A percentile compares a stretch with the other conserved stretches of the same genome.
Conservation (phyloP, 2,329 filamentous ascomycete species). For the Scleromitrula shiraiana region DNA sequence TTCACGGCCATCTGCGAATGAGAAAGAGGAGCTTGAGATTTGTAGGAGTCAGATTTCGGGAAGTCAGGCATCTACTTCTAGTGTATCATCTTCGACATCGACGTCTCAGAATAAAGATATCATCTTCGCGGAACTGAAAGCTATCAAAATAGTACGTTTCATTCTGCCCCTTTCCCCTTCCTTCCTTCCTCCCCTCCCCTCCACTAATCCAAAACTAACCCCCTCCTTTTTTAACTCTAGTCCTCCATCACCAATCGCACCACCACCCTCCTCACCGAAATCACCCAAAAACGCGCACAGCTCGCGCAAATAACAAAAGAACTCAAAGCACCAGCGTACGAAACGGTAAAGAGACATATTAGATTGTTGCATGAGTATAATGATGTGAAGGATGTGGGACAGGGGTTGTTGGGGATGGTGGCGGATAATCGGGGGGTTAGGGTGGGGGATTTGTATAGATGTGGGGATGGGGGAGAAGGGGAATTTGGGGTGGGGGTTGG, state of each 20-base stretch:
- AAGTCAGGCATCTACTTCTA: not conserved
- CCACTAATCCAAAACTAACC: conserved; percentile 30
- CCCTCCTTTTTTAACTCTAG: conserved; percentile 16
- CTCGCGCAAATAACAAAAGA: conserved; percentile 31
- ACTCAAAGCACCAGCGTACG: conserved; percentile 32
- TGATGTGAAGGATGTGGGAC: conserved; percentile 60
- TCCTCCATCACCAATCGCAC: conserved; percentile 37
- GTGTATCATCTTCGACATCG: not conserved
- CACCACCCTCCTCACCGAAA: conserved; percentile 33
- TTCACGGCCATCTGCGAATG: no score
- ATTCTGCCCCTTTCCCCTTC: not conserved
- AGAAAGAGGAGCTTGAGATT: not conserved
- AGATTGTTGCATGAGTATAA: conserved; percentile 60
- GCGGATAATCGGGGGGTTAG: conserved; percentile 53
- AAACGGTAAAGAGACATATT: conserved; percentile 55
- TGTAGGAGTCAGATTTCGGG: not conserved
- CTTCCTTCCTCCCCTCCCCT: not conserved
- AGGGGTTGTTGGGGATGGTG: conserved; percentile 58
- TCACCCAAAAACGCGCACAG: conserved; percentile 25
- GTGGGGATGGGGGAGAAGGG: conserved; percentile 25
- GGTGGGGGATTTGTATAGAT: conserved; percentile 29
- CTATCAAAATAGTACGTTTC: conserved; percentile 26
- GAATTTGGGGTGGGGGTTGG: conserved; percentile 29
- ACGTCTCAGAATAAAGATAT: conserved; percentile 19
- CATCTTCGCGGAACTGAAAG: conserved; percentile 24